A percentile compares a stretch with the other conserved stretches of the same genome.
Conservation (phyloP, 345 rosid genomes). For the Luvunga scandens region DNA sequence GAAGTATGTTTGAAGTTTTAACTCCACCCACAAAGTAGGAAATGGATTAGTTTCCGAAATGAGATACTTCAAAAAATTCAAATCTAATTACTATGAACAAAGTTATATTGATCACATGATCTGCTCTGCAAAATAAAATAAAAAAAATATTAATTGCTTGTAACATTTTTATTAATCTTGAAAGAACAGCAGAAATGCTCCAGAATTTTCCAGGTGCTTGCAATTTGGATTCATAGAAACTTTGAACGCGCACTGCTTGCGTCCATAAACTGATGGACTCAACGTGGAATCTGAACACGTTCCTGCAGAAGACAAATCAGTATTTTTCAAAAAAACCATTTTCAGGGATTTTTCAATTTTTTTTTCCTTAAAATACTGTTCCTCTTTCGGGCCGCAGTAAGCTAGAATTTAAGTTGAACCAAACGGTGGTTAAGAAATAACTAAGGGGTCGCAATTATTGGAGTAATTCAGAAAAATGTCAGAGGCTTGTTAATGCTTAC, state of each 20-base stretch:
- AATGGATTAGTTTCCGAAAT: too few relatives aligned
- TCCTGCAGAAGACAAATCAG: too few relatives aligned
- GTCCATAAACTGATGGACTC: neutral
- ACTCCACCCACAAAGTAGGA: too few relatives aligned
- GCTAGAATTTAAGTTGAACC: neutral
- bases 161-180: neutral
- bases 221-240: neutral
- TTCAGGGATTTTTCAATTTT: neutral
- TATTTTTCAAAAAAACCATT: neutral
- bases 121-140: too few relatives aligned
- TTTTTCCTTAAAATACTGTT: too few relatives aligned
- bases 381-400: neutral
- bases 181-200: too few relatives aligned
- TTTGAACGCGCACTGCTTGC: neutral
- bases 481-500: neutral
- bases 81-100: too few relatives aligned
- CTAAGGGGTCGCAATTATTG: neutral
- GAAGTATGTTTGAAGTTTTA: too few relatives aligned
- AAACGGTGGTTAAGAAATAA: neutral
- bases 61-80: too few relatives aligned
- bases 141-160: too few relatives aligned
- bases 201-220: neutral
- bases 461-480: neutral
- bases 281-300: neutral
- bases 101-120: too few relatives aligned